Evolutionary conservation across 352 stramenopile species (phyloP).

Genomic region (Globisporangium echinulatum): DNA sequence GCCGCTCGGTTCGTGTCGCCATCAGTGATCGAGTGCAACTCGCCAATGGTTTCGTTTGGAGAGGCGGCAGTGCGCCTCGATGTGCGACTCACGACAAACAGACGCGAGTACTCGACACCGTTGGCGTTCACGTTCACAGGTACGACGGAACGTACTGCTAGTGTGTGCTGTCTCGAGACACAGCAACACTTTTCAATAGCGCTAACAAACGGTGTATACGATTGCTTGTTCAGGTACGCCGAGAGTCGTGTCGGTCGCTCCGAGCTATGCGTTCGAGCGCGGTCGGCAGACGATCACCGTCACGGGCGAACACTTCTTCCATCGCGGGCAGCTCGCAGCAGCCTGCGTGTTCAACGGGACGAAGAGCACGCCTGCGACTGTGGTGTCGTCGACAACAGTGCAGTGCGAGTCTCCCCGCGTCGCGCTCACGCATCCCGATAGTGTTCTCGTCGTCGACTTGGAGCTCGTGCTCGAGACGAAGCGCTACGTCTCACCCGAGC

Average conservation of each 20-base stretch:
- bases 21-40: constrained; percentile 19
- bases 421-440: not conserved
- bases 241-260: constrained; percentile 19
- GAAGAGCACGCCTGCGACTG: constrained; percentile 17
- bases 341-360: constrained; percentile 39
- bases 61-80: constrained; percentile 11
- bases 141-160: constrained; percentile 12
- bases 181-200: not conserved
- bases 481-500: constrained; percentile 1
- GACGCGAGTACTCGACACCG: constrained; percentile 36
- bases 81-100: constrained; percentile 47
- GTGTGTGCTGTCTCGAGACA: too few relatives aligned
- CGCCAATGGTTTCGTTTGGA: constrained; percentile 5
- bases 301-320: constrained; percentile 27
- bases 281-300: constrained; percentile 23
- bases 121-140: constrained; percentile 43
- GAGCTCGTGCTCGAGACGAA: constrained; percentile 22
- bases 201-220: constrained; percentile 1
- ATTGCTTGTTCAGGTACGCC: constrained; percentile 26
- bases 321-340: constrained; percentile 7
- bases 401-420: constrained; percentile 27
- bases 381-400: constrained; percentile 19
- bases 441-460: constrained; percentile 10
- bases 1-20: constrained; percentile 20
- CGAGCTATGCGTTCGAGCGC: constrained; percentile 17